Conservation (phyloP, 2,329 filamentous ascomycete genomes). For the Graphiopsis chlorocephala region DNA sequence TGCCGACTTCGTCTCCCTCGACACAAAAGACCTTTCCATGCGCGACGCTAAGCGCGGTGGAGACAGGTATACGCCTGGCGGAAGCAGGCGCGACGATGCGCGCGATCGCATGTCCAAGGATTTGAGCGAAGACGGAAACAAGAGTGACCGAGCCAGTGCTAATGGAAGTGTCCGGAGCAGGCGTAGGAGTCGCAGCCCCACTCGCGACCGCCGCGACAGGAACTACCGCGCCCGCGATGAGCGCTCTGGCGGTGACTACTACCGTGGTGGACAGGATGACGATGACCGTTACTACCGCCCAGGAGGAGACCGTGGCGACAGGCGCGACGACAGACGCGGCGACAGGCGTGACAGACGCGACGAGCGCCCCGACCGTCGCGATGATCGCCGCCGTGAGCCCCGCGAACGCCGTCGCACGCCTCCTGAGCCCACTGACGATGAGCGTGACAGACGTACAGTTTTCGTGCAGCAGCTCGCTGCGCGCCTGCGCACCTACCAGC, state of each 20-base stretch:
- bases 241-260: slow-evolving; percentile 23
- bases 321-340: slow-evolving; percentile 56
- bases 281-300: slow-evolving; percentile 35
- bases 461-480: slow-evolving; percentile 98
- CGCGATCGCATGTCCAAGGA: slow-evolving; percentile 49
- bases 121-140: slow-evolving; percentile 38
- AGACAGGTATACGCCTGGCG: slow-evolving; percentile 51
- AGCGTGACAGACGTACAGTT: slow-evolving; percentile 92
- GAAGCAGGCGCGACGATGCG: slow-evolving; percentile 45
- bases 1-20: slow-evolving; percentile 13
- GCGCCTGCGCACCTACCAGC: slow-evolving; percentile 83
- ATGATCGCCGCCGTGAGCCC: slow-evolving; percentile 51
- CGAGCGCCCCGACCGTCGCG: slow-evolving; percentile 37
- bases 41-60: slow-evolving; percentile 14
- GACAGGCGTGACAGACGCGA: slow-evolving; percentile 47
- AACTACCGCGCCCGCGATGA: slow-evolving; percentile 27
- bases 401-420: slow-evolving; percentile 41
- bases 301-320: slow-evolving; percentile 62
- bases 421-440: slow-evolving; percentile 84
- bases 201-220: slow-evolving; percentile 26
- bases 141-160: slow-evolving; percentile 34
- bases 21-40: not conserved
- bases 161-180: slow-evolving; percentile 36
- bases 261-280: slow-evolving; percentile 38
- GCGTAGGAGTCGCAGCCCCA: slow-evolving; percentile 24